Base-by-base conservation (phyloP, 108 stramenopile species). In the Fragilaria radians region DNA sequence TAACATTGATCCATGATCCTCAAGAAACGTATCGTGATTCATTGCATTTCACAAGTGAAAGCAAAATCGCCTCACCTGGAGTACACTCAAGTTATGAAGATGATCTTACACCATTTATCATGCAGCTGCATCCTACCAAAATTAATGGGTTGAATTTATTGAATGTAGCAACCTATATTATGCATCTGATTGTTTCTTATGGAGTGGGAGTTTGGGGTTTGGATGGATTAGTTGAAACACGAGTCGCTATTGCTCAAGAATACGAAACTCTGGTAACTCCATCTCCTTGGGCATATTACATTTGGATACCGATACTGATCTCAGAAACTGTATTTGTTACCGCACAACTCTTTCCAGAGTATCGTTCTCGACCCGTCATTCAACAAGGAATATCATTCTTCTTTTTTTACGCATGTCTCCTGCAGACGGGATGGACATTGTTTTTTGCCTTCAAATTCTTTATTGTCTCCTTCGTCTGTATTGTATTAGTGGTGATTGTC, bases 201-300 rank as follows among this genome's bases (percentile, higher is more conserved):
- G 73, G 71, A 19, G 74, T 82, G 46, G 81, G 77, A 3, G 64
- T 74, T 19, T 76, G 72, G 67, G 75, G 75, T 33, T 34, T 79
- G 42, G 53, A 67, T 73, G 74, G 76, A 2, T 28, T 66, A 0
- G 23, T 78, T 27, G 67, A 67, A 11, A 78, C 71, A 26, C 42
- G 73, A 54, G 65, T 59, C 65, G 72, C 68, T n/a, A 71, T 77
- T 17, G 64, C 47, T 26, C 47, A 52, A 28, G 45, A 66, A 30
- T 63, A 63, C 49, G 59, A 73, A 74, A 79, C 81, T 0, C 66
- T 83, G 9, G 68, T 83, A 14, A 83, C 78, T 2, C 81, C 81
- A 1, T 71, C 73, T 21, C 24, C 57, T 24, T 83, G 72, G 61
- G 72, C 81, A 4, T 67, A 67, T 30, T 71, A 46, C 27, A 56